phyloP scores from a whole-genome alignment of 495 filamentous ascomycete genomes.

The Penicillium roqueforti region DNA sequence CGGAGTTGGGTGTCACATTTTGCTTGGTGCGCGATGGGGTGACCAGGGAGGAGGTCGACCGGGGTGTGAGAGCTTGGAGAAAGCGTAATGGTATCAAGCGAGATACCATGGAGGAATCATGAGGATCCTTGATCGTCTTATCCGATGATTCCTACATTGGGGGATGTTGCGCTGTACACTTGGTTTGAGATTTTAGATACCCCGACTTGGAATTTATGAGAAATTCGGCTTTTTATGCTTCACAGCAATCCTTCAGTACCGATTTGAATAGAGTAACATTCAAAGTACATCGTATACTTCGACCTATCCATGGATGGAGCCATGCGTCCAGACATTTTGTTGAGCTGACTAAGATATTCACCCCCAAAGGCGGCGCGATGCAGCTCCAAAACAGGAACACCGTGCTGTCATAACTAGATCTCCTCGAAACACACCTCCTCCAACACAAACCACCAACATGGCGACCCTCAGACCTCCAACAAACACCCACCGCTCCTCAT shows the following conservation, averaged over 20 bases:
- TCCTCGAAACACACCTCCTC: not conserved
- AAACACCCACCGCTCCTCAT: slow-evolving; percentile 24
- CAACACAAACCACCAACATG: slow-evolving; percentile 15
- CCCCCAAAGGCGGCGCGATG: not conserved
- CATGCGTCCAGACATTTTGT: not conserved
- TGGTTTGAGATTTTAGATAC: not conserved
- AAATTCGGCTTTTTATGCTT: not conserved
- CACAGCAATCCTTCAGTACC: too few species aligned
- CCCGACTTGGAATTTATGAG: not conserved
- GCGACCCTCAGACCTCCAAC: slow-evolving; percentile 29
- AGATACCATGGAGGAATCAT: slow-evolving; percentile 13
- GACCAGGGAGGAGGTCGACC: slow-evolving; percentile 72
- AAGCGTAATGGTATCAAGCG: slow-evolving; percentile 56
- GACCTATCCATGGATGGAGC: not conserved
- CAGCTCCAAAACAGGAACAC: too few species aligned
- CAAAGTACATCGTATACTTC: not conserved
- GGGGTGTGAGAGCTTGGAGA: slow-evolving; percentile 78
- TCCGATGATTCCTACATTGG: not conserved
- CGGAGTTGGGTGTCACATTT: slow-evolving; percentile 74
- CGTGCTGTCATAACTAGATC: slow-evolving; percentile 2
- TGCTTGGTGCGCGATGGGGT: slow-evolving; percentile 76
- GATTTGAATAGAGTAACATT: too few species aligned
- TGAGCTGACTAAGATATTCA: not conserved
- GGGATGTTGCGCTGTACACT: not conserved
- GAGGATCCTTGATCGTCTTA: not conserved